Evolutionary conservation across 345 rosid species (phyloP), one percentile per base, ranked within the genome.

Genomic region (Citrus trifoliata): DNA sequence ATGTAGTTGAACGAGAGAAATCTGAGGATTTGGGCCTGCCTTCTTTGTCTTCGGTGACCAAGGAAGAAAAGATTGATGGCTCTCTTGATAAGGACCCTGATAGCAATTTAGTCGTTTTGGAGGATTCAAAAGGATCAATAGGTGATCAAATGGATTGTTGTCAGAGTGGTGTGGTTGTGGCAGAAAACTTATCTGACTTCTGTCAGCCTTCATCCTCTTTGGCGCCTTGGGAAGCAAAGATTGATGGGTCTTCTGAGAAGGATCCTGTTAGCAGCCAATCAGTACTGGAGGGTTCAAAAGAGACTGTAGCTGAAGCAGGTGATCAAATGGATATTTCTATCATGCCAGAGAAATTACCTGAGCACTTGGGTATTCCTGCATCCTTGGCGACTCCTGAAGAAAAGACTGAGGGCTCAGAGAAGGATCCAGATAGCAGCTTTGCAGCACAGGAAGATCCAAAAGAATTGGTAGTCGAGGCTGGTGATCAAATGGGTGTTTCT

Each of bases 301-400:
- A 28, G 32, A 4, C 38, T 58, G 79, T 55, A 48, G 67, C 65
- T 21, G 77, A 30, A 71, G 58, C 14, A 12, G 81, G 51, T 51
- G 73, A 79, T 67, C 78, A 65, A 58, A 68, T 78, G 13, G 69
- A 63, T 70, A 48, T 38, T 70, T 65, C 21, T 42, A 18, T 37
- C 32, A 64, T 76, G 25, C 48, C 76, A 38, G 81, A 80, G 80
- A 76, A 59, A 63, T 27, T 64, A 16, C 67, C 70, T 64, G 78
- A 80, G 35, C 70, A 63, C n/a, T 38, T 12, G 53, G 71, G 56
- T 75, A 24, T 65, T 28, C 74, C 67, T 61, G 12, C 81, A 12
- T 5, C 76, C 40, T 65, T 70, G 70, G 73, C 12, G 18, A 2
- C 27, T n/a, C 72, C 71, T 65, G 84, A 73, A 38, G 73, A 68